Base-by-base conservation (phyloP, 139 green algal genomes). In the Micractinium conductrix region DNA sequence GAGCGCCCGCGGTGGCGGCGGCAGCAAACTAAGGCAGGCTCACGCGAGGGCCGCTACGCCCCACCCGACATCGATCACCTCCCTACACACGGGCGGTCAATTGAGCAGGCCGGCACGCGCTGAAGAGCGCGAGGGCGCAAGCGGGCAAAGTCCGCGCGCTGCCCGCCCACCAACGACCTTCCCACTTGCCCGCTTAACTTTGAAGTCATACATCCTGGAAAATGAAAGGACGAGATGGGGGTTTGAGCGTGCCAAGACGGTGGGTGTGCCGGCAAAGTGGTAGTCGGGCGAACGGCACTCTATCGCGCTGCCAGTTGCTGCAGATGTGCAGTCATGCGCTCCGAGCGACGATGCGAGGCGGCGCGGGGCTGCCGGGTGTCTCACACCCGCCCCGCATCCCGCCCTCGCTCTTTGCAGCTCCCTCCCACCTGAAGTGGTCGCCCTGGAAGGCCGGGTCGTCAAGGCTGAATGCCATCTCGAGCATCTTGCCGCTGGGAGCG, bases 191-290 rank as follows among this genome's bases (percentile, higher is more conserved):
- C 68, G 68, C 45, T 74, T 69, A 7, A 89, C 83, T 79, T 91
- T 91, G 53, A 91, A 90, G 5, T 84, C 40, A 65, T 88, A 90
- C 70, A 91, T 91, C 43, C 76, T 82, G 58, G 38, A 82, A 28
- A 33, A 33, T 0, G 28, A 8, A 8, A 78, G 37, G 68, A 43
- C 2, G 40, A 37, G 4, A 26, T 37, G 37, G 9, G 68, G 2
- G 68, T 28, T 2, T 24, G 70, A n/a, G 69, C 21, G 33, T 53
- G 8, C 42, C n/a, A 10, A 71, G 28, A 42, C n/a, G 35, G n/a
- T 72, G 65, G 37, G 65, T 44, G 24, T 19, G 65, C 14, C 2
- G 65, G 33, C 26, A 3, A 30, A 6, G 24, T 8, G 53, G 2
- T 30, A 62, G 53, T 62, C 53, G n/a, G n/a, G n/a, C n/a, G n/a